Percentiles rank a stretch among this genome's conserved stretches.
Conservation (phyloP, 2,329 filamentous ascomycete species). For the Sporothrix pseudoabietina region DNA sequence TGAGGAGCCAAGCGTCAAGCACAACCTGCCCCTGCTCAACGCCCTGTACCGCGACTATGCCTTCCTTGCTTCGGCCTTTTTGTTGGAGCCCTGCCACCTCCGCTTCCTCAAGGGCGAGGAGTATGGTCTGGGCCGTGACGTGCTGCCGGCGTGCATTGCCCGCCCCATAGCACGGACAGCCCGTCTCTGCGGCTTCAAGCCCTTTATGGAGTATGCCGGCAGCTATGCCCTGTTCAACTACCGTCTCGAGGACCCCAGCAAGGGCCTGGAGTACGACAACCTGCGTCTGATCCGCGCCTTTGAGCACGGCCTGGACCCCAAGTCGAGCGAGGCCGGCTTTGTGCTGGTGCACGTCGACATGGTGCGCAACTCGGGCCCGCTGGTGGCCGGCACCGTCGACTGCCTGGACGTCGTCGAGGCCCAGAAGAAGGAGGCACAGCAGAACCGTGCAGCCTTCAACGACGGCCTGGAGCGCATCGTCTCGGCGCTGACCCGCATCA, state of each 20-base stretch:
- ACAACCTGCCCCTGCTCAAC: conserved; percentile 78
- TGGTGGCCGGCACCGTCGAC: conserved; percentile 72
- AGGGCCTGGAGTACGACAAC: conserved; percentile 64
- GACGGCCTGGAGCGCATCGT: conserved; percentile 64
- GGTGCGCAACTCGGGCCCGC: conserved; percentile 79
- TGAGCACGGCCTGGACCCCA: conserved; percentile 82
- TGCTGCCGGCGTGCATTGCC: conserved; percentile 73
- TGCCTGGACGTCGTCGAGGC: conserved; percentile 57
- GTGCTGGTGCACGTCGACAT: conserved; percentile 96
- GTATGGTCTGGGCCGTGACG: conserved; percentile 76
- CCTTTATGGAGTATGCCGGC: conserved; percentile 85
- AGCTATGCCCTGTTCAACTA: conserved; percentile 72
- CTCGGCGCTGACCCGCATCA: conserved; percentile 67
- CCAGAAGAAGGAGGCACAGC: conserved; percentile 34
- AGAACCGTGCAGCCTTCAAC: conserved; percentile 62
- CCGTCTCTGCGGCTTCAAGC: conserved; percentile 84
- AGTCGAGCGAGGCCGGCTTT: conserved; percentile 90
- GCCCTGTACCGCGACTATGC: conserved; percentile 90
- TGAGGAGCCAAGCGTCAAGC: conserved; percentile 63
- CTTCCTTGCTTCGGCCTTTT: conserved; percentile 84
- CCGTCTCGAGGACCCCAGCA: conserved; percentile 57
- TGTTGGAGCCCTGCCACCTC: conserved; percentile 89
- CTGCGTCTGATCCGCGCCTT: conserved; percentile 88
- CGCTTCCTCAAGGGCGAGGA: conserved; percentile 68
- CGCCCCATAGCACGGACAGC: conserved; percentile 81